These are phyloP conservation scores for Sarocladiaceae sp. DNA, from an alignment of 2,329 filamentous ascomycete genomes.

Conservation along the genomic window DNA sequence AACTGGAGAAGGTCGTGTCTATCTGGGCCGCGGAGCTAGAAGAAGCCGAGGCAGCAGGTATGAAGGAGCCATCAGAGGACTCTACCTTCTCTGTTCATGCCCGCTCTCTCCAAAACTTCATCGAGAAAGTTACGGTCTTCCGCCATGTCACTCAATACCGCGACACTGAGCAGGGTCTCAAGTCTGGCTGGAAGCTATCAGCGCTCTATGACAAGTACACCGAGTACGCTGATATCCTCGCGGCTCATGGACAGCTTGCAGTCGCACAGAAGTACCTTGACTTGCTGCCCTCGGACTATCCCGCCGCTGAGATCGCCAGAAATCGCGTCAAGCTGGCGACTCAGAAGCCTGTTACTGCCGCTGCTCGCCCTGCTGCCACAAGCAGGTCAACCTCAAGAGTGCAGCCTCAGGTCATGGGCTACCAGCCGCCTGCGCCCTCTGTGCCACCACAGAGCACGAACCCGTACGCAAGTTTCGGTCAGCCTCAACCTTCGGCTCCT, in stretches of 20 bases:
- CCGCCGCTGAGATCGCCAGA: slow-evolving; percentile 80
- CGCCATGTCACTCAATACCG: slow-evolving; percentile 88
- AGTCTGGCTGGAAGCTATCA: slow-evolving; percentile 82
- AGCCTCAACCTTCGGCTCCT: slow-evolving; percentile 24
- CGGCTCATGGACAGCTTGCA: slow-evolving; percentile 79
- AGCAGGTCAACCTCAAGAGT: slow-evolving; percentile 35
- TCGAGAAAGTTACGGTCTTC: slow-evolving; percentile 98
- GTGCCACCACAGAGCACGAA: slow-evolving; percentile 21
- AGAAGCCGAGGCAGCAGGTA: slow-evolving; percentile 72
- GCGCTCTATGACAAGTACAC: slow-evolving; percentile 91
- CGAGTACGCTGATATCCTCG: slow-evolving; percentile 94
- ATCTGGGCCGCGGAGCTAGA: slow-evolving; percentile 92
- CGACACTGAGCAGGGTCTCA: slow-evolving; percentile 67
- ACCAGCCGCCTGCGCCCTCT: slow-evolving; percentile 40
- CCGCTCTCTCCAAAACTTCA: slow-evolving; percentile 82
- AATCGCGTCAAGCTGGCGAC: slow-evolving; percentile 83
- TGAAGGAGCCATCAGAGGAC: slow-evolving; percentile 65
- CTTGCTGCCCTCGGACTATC: slow-evolving; percentile 77
- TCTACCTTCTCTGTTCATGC: slow-evolving; percentile 92
- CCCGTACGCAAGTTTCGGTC: slow-evolving; percentile 23
- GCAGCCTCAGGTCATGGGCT: slow-evolving; percentile 34
- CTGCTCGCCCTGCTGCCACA: slow-evolving; percentile 22
- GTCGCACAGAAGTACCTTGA: slow-evolving; percentile 90
- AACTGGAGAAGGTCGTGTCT: slow-evolving; percentile 91
- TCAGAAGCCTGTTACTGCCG: slow-evolving; percentile 35